Evolutionary conservation across 345 rosid species (phyloP).

Genomic region (Anastatica hierochuntica): DNA sequence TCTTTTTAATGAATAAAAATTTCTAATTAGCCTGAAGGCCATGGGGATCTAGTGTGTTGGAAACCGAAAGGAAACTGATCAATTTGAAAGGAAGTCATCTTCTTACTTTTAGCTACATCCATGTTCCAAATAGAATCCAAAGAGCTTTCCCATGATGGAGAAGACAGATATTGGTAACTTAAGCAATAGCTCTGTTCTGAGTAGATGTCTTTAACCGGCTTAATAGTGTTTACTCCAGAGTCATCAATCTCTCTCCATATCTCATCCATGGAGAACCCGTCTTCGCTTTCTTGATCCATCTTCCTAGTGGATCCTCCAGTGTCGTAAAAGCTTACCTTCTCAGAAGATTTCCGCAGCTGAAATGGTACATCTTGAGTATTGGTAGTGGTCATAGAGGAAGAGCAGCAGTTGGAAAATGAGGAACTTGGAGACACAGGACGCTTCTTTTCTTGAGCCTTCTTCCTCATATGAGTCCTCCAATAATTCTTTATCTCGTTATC

Average conservation of each 20-base stretch:
- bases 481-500: slow-evolving; percentile 97
- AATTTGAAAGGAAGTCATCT: slow-evolving; percentile 24
- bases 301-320: slow-evolving; percentile 62
- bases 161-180: slow-evolving; percentile 35
- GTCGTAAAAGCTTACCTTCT: slow-evolving; percentile 62
- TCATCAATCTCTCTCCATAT: slow-evolving; percentile 78
- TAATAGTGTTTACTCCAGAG: slow-evolving; percentile 38
- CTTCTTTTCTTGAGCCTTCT: slow-evolving; percentile 52
- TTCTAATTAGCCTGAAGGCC: slow-evolving; percentile 32
- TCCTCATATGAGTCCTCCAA: slow-evolving; percentile 54
- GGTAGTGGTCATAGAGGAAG: slow-evolving; percentile 42
- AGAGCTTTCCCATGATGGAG: slow-evolving; percentile 56
- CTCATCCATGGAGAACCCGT: slow-evolving; percentile 63
- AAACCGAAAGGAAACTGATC: slow-evolving; percentile 32
- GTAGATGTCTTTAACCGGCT: slow-evolving; percentile 43
- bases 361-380: slow-evolving; percentile 33
- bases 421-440: slow-evolving; percentile 33
- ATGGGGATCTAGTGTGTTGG: slow-evolving; percentile 31
- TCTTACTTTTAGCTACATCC: slow-evolving; percentile 53
- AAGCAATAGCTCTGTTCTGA: slow-evolving; percentile 35
- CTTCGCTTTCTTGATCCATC: slow-evolving; percentile 31
- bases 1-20: slow-evolving; percentile 42
- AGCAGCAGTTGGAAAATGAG: slow-evolving; percentile 40
- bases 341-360: slow-evolving; percentile 32
- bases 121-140: slow-evolving; percentile 60